Conservation (phyloP, 805 yeast species). For the Kluyveromyces wickerhamii region DNA sequence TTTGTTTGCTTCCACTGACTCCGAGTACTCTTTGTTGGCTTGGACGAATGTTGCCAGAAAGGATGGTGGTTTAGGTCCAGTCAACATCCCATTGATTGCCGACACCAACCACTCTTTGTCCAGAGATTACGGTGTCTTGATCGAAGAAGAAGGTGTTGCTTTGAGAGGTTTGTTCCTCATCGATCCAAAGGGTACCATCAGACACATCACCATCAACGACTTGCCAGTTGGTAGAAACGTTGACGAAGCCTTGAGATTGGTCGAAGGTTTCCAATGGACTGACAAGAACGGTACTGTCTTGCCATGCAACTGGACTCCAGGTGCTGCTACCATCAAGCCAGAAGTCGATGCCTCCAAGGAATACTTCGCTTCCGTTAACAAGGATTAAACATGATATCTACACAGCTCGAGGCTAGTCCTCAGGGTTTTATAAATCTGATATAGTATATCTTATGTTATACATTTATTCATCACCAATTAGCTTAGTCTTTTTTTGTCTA, state of each 20-base stretch:
- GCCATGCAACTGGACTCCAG: slow-evolving; percentile 99
- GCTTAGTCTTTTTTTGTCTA: too few relatives aligned
- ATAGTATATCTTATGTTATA: too few relatives aligned
- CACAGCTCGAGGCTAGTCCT: too few relatives aligned
- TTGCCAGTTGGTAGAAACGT: slow-evolving; percentile 99
- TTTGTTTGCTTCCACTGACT: slow-evolving; percentile 95
- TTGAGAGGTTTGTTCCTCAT: slow-evolving; percentile 97
- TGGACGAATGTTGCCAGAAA: slow-evolving; percentile 96
- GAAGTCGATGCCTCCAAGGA: slow-evolving; percentile 70
- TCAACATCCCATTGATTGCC: slow-evolving; percentile 89
- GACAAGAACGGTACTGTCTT: slow-evolving; percentile 99
- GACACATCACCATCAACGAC: slow-evolving; percentile 98
- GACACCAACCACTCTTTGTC: slow-evolving; percentile 95
- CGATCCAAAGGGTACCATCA: slow-evolving; percentile 89
- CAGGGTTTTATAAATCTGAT: too few relatives aligned
- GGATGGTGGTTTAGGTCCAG: slow-evolving; percentile 97
- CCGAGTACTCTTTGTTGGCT: slow-evolving; percentile 94
- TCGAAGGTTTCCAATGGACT: slow-evolving; percentile 99
- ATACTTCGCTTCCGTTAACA: slow-evolving; percentile 62
- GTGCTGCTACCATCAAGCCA: slow-evolving; percentile 87
- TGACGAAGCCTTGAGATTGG: slow-evolving; percentile 93
- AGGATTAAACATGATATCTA: slow-evolving; percentile 18
- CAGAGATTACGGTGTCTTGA: slow-evolving; percentile 93
- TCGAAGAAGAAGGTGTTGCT: slow-evolving; percentile 94
- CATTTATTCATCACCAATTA: too few relatives aligned